A percentile compares a stretch with the other conserved stretches of the same genome.
Evolutionary conservation across 495 filamentous ascomycete genomes (phyloP).

Genomic region (Aspergillus wentii): DNA sequence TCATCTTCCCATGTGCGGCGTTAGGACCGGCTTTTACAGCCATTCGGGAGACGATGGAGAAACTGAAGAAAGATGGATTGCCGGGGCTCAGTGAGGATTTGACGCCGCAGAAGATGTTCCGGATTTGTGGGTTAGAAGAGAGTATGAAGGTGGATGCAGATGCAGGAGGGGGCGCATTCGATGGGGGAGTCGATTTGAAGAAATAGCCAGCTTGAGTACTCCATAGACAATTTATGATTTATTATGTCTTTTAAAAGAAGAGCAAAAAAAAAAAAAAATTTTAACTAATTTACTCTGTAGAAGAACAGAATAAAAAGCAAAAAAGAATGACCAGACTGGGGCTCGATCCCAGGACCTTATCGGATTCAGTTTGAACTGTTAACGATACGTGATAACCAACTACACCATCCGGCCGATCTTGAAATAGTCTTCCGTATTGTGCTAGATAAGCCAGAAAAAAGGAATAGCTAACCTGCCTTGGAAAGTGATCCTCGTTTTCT

Average conservation of each 20-base stretch:
- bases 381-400: slow-evolving; percentile 1
- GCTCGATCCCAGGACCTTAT: slow-evolving; percentile 1
- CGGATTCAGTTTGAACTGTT: not conserved
- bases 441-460: not conserved
- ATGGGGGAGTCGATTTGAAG: not conserved
- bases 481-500: not conserved
- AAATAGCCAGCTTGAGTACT: too few species aligned
- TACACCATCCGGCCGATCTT: not conserved
- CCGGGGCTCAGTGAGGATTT: slow-evolving; percentile 42
- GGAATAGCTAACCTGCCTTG: not conserved
- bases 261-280: too few species aligned
- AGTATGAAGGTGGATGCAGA: slow-evolving; percentile 51
- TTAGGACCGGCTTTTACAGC: slow-evolving; percentile 49
- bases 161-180: slow-evolving; percentile 25
- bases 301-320: not conserved
- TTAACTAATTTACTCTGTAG: not conserved
- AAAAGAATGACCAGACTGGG: slow-evolving; percentile 1
- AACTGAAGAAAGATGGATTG: slow-evolving; percentile 45
- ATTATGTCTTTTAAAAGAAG: too few species aligned
- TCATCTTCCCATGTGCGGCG: slow-evolving; percentile 56
- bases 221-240: too few species aligned
- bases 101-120: slow-evolving; percentile 49
- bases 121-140: slow-evolving; percentile 56
- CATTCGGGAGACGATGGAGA: slow-evolving; percentile 43
- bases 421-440: not conserved